Conservation (phyloP, 345 rosid species). For the Limnanthes douglasii region DNA sequence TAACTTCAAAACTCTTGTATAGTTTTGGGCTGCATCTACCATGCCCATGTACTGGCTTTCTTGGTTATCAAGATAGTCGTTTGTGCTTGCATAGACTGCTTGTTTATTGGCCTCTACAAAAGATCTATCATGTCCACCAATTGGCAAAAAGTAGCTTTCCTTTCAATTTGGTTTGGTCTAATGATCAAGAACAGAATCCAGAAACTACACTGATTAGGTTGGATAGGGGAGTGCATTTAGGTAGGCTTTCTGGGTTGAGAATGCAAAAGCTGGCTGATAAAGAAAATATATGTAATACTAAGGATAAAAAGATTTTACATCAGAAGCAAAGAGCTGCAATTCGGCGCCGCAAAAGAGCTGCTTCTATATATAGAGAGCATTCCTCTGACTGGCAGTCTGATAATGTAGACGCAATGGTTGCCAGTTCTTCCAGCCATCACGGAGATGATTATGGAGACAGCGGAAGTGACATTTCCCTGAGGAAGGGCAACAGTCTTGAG, state of each 20-base stretch:
- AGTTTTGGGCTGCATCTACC: constrained; percentile 36
- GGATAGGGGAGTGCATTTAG: constrained; percentile 8
- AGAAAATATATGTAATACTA: constrained; percentile 23
- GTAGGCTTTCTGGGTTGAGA: constrained; percentile 13
- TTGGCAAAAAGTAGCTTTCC: constrained; percentile 26
- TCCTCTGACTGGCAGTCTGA: constrained; percentile 7
- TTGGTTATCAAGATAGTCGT: constrained; percentile 20
- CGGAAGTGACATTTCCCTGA: too few relatives aligned
- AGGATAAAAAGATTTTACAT: constrained; percentile 26
- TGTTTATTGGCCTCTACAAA: constrained; percentile 30
- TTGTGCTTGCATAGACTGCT: constrained; percentile 40
- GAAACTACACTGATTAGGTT: not conserved
- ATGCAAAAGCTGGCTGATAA: constrained; percentile 15
- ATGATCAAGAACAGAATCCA: constrained; percentile 15
- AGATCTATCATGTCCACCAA: constrained; percentile 30
- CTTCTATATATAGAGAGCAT: constrained; percentile 18
- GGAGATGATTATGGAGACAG: constrained; percentile 10
- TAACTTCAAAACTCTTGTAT: constrained; percentile 28
- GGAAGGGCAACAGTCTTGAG: too few relatives aligned
- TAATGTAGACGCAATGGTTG: constrained; percentile 9
- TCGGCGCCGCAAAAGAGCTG: constrained; percentile 27
- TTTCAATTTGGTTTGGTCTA: constrained; percentile 17
- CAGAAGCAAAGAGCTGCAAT: constrained; percentile 29
- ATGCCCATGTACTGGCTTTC: constrained; percentile 41
- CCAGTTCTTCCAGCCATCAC: constrained; percentile 9